phyloP scores from a whole-genome alignment of 768 basidiomycete species.

The Serendipita sp. region DNA sequence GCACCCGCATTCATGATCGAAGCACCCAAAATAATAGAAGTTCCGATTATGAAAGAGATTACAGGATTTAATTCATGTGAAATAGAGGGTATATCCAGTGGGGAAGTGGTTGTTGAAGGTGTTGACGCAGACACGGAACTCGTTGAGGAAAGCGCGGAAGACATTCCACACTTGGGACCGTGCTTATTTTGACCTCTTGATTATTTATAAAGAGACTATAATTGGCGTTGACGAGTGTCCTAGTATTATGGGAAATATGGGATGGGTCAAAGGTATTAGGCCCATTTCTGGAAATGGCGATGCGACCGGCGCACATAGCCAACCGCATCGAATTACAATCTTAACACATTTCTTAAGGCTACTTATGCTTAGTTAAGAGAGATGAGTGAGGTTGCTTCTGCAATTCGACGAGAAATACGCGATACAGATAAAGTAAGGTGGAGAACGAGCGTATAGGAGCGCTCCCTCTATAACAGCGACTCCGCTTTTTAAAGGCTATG shows the following conservation, averaged over 20 bases:
- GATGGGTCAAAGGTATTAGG: too few species aligned
- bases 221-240: too few species aligned
- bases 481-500: not conserved
- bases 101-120: not conserved
- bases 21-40: constrained; percentile 67
- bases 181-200: too few species aligned
- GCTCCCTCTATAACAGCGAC: not conserved
- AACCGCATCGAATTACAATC: too few species aligned
- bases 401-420: too few species aligned
- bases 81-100: not conserved
- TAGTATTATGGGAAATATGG: too few species aligned
- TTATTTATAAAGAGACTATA: too few species aligned
- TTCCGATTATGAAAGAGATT: constrained; percentile 66
- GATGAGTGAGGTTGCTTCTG: too few species aligned
- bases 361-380: too few species aligned
- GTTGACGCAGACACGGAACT: not conserved
- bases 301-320: too few species aligned
- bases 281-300: too few species aligned
- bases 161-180: not conserved
- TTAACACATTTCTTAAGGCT: too few species aligned
- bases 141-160: not conserved
- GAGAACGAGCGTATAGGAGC: not conserved
- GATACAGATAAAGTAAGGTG: not conserved
- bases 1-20: constrained; percentile 70
- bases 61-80: constrained; percentile 28